Evolutionary conservation across 352 stramenopile genomes (phyloP).

Genomic region (Phytophthora lateralis): DNA sequence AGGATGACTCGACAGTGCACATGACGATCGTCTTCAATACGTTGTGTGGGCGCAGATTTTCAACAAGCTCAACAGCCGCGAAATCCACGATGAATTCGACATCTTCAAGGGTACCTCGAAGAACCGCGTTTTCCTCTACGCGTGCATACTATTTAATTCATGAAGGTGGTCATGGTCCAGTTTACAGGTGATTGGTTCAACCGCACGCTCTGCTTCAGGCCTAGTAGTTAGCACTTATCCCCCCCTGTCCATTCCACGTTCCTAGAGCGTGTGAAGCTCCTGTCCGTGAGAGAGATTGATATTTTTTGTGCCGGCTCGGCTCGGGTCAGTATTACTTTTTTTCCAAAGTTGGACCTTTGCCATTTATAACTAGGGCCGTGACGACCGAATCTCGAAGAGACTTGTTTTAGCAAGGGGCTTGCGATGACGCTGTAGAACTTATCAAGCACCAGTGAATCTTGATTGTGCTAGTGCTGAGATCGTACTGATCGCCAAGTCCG

Average conservation of each 20-base stretch:
- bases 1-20: constrained; percentile 77
- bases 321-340: no score
- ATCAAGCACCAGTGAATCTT: constrained; percentile 1
- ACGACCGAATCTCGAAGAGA: not conserved
- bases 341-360: not conserved
- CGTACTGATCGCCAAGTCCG: not conserved
- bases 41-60: constrained; percentile 95
- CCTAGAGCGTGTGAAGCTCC: no score
- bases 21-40: constrained; percentile 97
- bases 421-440: not conserved
- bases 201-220: constrained; percentile 45
- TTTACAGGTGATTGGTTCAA: constrained; percentile 82
- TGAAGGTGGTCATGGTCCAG: constrained; percentile 95
- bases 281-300: no score
- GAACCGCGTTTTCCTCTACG: constrained; percentile 92
- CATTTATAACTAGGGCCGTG: not conserved
- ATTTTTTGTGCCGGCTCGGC: no score
- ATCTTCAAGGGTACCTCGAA: constrained; percentile 91
- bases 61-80: constrained; percentile 65
- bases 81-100: constrained; percentile 95
- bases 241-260: no score
- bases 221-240: constrained; percentile 7
- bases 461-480: constrained; percentile 1
- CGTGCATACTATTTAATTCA: constrained; percentile 84
- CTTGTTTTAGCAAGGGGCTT: not conserved